Evolutionary conservation across 2,329 filamentous ascomycete genomes (phyloP), one percentile per base, ranked within the genome.

Genomic region (Setomelanomma holmii): DNA sequence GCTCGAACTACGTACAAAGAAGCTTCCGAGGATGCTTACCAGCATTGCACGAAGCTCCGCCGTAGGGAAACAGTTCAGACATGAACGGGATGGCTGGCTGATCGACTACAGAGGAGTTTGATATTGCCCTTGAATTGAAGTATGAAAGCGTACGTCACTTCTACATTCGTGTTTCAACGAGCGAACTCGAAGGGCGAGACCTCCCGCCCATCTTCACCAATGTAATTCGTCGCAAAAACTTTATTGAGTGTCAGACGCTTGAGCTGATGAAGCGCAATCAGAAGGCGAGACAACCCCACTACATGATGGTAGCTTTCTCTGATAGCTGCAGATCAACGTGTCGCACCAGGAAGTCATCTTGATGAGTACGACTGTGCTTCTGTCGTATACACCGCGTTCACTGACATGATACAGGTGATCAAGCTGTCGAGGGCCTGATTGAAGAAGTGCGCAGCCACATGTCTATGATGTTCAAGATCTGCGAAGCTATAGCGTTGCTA

Each of bases 1-100:
- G 90, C 91, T 27, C 85, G 93, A 4, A 89, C 92, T 65, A 91
- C 91, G 0, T 97, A 95, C 76, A 96, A 95, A 64, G 93, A 98
- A 71, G 86, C 89, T 1, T 95, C 88, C 4, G 84, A 89, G 42
- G 91, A 96, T 71, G 85, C 91, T 4, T 84, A 89, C 60, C 81
- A 88, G 45, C 85, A 93, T 69, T 81, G 93, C 2, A 81, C 84
- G 19, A 82, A 86, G 14, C 74, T 97, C 10, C 84, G 84, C 56
- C 80, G 90, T 89, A 73, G 49, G 77, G 56, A 23, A 12, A 14
- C 4, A 16, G 5, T 7, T 19, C 22, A 4, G n/a, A 19, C 23
- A 20, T 12, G n/a, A 27, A 10, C 23, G 10, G 30, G 19, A 24
- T 14, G 6, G 12, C 49, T 68, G 49, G 64, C 27, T 30, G 8